phyloP scores from a whole-genome alignment of 345 rosid species.

The Schrenkiella parvula region DNA sequence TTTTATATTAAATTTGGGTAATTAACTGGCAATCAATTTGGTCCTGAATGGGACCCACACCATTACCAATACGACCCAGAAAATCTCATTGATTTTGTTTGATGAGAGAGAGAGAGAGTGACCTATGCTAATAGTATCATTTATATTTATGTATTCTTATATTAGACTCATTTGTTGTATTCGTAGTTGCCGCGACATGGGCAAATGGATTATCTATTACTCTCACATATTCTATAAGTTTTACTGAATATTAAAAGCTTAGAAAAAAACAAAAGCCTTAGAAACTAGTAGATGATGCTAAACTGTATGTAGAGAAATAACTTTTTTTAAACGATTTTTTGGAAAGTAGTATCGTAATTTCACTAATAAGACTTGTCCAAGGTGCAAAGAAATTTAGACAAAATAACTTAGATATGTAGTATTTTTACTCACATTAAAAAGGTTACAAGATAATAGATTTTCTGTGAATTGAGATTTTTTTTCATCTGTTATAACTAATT shows the following conservation, averaged over 20 bases:
- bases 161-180: slow-evolving; percentile 20
- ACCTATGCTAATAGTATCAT: not conserved
- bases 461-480: too few relatives aligned
- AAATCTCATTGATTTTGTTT: slow-evolving; percentile 26
- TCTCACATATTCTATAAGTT: not conserved
- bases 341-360: not conserved
- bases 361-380: not conserved
- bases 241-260: not conserved
- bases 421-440: too few relatives aligned
- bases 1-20: slow-evolving; percentile 25
- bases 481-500: too few relatives aligned
- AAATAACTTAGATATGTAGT: too few relatives aligned
- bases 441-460: too few relatives aligned
- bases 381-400: too few relatives aligned
- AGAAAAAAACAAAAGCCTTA: too few relatives aligned
- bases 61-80: slow-evolving; percentile 16
- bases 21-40: slow-evolving; percentile 63
- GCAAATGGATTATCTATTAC: slow-evolving; percentile 24
- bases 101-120: not conserved
- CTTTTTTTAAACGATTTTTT: not conserved
- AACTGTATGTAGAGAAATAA: not conserved
- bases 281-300: not conserved
- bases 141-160: not conserved
- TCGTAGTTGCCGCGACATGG: slow-evolving; percentile 25
- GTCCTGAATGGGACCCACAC: slow-evolving; percentile 45